Conservation (phyloP, 306 rosid species). For the Potentilla sterilis region DNA sequence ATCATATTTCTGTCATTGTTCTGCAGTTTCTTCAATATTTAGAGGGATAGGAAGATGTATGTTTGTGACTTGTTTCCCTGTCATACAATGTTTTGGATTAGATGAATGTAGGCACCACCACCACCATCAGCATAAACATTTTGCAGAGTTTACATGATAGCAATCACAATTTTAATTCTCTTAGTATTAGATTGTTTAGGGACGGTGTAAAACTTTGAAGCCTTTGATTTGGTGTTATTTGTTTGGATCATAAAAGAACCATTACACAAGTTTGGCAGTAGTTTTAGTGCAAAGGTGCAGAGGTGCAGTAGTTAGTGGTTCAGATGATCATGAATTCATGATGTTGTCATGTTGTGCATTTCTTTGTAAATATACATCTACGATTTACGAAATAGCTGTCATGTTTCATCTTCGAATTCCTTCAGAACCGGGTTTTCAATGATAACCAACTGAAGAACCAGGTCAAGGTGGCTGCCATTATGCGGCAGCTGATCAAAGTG, state of each 20-base stretch:
- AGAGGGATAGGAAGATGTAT: slow-evolving; percentile 64
- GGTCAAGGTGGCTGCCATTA: too few relatives aligned
- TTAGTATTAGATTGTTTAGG: background rate
- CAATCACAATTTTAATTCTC: background rate
- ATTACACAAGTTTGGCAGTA: background rate
- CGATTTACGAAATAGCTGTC: background rate
- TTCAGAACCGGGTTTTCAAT: background rate
- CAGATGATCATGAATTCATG: background rate
- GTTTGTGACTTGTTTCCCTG: slow-evolving; percentile 64
- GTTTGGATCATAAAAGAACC: background rate
- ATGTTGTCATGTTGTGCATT: background rate
- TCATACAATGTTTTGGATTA: slow-evolving; percentile 54
- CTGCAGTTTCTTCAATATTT: slow-evolving; percentile 39
- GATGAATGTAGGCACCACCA: slow-evolving; percentile 54
- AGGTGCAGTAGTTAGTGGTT: background rate
- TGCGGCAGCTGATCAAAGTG: background rate
- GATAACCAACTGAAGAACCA: background rate
- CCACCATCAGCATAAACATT: slow-evolving; percentile 45
- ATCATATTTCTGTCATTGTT: slow-evolving; percentile 32
- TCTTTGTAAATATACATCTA: background rate
- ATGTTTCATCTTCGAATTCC: background rate
- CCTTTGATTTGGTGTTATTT: background rate
- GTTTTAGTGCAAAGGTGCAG: background rate
- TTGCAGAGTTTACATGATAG: slow-evolving; percentile 23
- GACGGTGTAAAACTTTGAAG: background rate